Evolutionary conservation across 495 filamentous ascomycete species (phyloP), one percentile per base, ranked within the genome.

Genomic region (Bacidia gigantensis): DNA sequence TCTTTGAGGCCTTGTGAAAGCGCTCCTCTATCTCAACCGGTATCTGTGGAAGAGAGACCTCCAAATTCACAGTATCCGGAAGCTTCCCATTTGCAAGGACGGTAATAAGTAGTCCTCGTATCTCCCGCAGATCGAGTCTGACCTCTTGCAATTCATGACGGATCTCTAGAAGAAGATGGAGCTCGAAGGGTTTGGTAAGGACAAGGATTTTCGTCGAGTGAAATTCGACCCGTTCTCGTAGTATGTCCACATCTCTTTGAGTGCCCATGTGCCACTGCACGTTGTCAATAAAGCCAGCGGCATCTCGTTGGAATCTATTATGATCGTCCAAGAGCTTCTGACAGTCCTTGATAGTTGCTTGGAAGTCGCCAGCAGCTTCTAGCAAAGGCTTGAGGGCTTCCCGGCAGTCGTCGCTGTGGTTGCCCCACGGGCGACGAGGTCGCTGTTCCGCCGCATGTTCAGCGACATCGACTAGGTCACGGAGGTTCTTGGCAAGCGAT

Each of bases 161-260:
- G 23, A 59, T 59, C 24, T 50, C 53, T 14, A 61, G 24, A 1
- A 61, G 54, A 2, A 58, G 26, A 18, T 57, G 49, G 18, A 52
- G 52, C 18, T 61, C 53, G 26, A 58, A 59, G 2, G 59, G 59
- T 40, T 59, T 61, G 20, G 49, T 48, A 21, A 58, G 20, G n/a
- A 61, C 45, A 1, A 38, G 24, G 3, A 61, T 17, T 29, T 59
- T 59, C 22, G 40, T 59, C 12, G 49, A 32, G 17, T 61, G 59
- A 20, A 61, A 57, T 2, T 46, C 25, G 7, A 61, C 48, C 0
- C 57, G 53, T 25, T 56, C 59, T 38, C 45, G 44, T 5, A 61
- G 25, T 20, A 21, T 52, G 12, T 57, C 29, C 2, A 61, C 59
- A 39, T 58, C 57, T 3, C 59, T 26, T 41, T 61, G 49, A 11